Evolutionary conservation across 2,329 filamentous ascomycete species (phyloP), one percentile per base, ranked within the genome.

Genomic region (Seiridium cupressi): DNA sequence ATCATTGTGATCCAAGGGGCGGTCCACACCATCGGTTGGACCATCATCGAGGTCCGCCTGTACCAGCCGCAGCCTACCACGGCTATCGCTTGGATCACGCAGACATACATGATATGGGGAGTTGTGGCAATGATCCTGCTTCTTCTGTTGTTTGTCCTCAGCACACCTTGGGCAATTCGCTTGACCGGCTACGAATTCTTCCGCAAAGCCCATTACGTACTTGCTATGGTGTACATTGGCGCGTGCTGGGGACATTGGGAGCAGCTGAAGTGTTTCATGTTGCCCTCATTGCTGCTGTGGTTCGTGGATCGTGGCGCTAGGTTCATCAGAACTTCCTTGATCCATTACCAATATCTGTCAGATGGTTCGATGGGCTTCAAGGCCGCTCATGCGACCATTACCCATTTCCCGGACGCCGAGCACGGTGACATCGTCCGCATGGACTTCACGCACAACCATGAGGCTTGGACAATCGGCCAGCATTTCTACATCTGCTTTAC

Each of bases 181-280:
- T 73, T 82, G 53, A 91, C 88, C 0, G 90, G 90, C 3, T 92
- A 93, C 72, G 90, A 93, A 67, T 87, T 89, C 73, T 93, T 93
- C 79, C 83, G 89, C 62, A 92, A 91, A 70, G 76, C 84, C 0
- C 90, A 93, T 70, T 91, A 91, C 66, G 77, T 92, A 10, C 77
- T 92, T 2, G 90, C 89, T 9, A 85, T 89, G 76, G 72, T 92
- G 4, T 93, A 91, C 72, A 84, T 93, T 10, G 90, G 88, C 4
- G 89, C 89, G 3, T 89, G 89, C 72, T 92, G 89, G 83, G 89
- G 83, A 1, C 90, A 93, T 69, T 93, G 90, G 90, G 72, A 79
- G 55, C 77, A 86, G 55, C 77, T 93, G 3, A 79, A 83, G 51
- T 90, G 87, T 69, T 92, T 89, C 76, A 80, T 92, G 69, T 79